These are phyloP conservation scores for Bipolaris sorokiniana DNA, from an alignment of 2,329 filamentous ascomycete genomes.

Conservation along the genomic window DNA sequence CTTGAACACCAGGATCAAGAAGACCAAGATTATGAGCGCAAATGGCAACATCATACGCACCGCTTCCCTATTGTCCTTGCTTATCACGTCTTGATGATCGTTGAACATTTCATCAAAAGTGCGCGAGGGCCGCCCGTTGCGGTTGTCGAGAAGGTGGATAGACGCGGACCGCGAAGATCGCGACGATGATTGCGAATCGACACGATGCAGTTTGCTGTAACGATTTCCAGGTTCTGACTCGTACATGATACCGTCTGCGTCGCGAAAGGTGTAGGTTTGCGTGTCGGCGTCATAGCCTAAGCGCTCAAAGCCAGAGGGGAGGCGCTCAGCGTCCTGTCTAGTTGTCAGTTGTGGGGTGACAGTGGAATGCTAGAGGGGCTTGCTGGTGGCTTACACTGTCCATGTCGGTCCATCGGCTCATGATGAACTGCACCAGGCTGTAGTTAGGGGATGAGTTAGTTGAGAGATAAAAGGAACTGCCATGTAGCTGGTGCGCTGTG, in stretches of 20 bases:
- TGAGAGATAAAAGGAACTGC: not conserved
- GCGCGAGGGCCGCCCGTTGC: slow-evolving; percentile 5
- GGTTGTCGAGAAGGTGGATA: not conserved
- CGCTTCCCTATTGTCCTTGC: slow-evolving; percentile 45
- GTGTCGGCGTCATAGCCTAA: slow-evolving; percentile 64
- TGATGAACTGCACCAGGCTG: slow-evolving; percentile 15
- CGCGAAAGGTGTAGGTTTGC: slow-evolving; percentile 60
- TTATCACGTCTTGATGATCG: slow-evolving; percentile 22
- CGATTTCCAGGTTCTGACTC: slow-evolving; percentile 58
- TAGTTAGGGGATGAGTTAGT: not conserved
- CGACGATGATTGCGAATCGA: slow-evolving; percentile 12
- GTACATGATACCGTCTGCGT: slow-evolving; percentile 57
- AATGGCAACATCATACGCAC: slow-evolving; percentile 66
- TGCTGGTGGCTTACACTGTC: slow-evolving; percentile 27
- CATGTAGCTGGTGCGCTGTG: not conserved
- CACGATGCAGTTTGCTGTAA: slow-evolving; percentile 55
- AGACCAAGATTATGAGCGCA: slow-evolving; percentile 60
- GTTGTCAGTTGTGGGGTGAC: not conserved
- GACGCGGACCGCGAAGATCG: not conserved
- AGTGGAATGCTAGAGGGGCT: not conserved
- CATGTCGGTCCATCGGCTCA: slow-evolving; percentile 35
- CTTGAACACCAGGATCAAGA: slow-evolving; percentile 55
- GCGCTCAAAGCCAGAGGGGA: slow-evolving; percentile 62
- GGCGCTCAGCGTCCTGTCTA: slow-evolving; percentile 56
- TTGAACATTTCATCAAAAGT: slow-evolving; percentile 20